Base-by-base conservation (phyloP, 495 filamentous ascomycete species). In the Aspergillus incahuasiensis region DNA sequence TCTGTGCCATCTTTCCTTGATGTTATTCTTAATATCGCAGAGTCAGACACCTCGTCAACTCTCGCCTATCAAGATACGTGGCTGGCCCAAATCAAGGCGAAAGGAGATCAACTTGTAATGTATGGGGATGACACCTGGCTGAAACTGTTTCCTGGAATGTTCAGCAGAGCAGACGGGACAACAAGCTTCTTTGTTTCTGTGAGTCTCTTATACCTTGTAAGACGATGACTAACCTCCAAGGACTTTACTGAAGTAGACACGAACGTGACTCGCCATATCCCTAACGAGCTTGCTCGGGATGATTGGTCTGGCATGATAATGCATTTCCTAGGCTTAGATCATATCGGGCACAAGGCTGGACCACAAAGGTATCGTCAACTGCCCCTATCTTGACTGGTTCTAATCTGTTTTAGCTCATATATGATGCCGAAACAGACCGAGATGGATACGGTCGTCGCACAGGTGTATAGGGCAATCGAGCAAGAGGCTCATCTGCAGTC, bases 61-160 rank as follows among this genome's bases (percentile, higher is more conserved):
- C 81, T 99, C 21, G 83, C 87, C 15, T 79, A 79, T 30, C 94
- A 97, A 70, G 94, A 99, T 65, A 96, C 90, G 15, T 97, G 95
- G 91, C 79, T 97, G 38, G 87, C 90, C 21, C 94, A 99, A 71
- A 81, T 99, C 70, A 91, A 85, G 68, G 82, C 86, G 28, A 87
- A 83, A 67, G 72, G 74, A 15, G 89, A 86, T 22, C 89, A 87
- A 58, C 76, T 97, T 48, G 76, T 95, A 66, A 92, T 99, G 89
- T 96, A 95, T 61, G 94, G 94, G 41, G 94, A 99, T 65, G 94
- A 99, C 68, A 99, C 94, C 13, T 99, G 94, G 94, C 74, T 97
- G 53, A 97, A 96, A 69, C 80, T 99, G 32, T 97, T 99, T 66
- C 94, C 94, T 5, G 83, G 80, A 7, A 86, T 85, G 35, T 99